Conservation (phyloP, 139 green algal genomes). For the Chlorella ohadii region DNA sequence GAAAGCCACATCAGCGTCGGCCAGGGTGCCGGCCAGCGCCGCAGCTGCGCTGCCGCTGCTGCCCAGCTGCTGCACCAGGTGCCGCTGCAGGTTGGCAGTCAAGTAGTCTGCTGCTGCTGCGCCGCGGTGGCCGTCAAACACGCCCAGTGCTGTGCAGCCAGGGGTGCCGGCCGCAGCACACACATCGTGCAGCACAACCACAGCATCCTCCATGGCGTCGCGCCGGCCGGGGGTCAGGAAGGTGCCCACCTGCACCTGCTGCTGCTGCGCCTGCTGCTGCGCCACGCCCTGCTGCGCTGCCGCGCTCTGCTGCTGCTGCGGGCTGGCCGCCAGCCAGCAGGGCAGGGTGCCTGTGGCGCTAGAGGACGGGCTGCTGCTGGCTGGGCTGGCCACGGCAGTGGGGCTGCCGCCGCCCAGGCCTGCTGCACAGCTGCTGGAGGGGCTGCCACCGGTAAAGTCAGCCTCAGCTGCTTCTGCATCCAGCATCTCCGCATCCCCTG, state of each 20-base stretch:
- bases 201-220: conserved; percentile 18
- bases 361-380: background rate
- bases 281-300: background rate
- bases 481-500: too few relatives aligned
- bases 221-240: conserved; percentile 3
- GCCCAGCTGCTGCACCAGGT: conserved; percentile 41
- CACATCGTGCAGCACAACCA: conserved; percentile 8
- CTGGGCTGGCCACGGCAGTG: background rate
- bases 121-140: conserved; percentile 91
- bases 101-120: conserved; percentile 64
- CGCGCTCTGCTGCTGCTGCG: background rate
- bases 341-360: background rate
- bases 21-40: conserved; percentile 55
- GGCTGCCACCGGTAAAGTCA: too few relatives aligned
- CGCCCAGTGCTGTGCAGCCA: conserved; percentile 50
- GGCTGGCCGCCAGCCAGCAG: background rate
- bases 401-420: background rate
- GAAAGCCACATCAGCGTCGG: conserved; percentile 56
- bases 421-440: too few relatives aligned
- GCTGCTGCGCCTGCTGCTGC: background rate
- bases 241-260: background rate
- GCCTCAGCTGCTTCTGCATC: too few relatives aligned
- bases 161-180: background rate
- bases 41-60: conserved; percentile 7
- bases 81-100: conserved; percentile 42